Percentiles rank a stretch among this genome's conserved stretches.
Evolutionary conservation across 2,329 filamentous ascomycete species (phyloP).

Genomic region (Aspergillus glaucus): DNA sequence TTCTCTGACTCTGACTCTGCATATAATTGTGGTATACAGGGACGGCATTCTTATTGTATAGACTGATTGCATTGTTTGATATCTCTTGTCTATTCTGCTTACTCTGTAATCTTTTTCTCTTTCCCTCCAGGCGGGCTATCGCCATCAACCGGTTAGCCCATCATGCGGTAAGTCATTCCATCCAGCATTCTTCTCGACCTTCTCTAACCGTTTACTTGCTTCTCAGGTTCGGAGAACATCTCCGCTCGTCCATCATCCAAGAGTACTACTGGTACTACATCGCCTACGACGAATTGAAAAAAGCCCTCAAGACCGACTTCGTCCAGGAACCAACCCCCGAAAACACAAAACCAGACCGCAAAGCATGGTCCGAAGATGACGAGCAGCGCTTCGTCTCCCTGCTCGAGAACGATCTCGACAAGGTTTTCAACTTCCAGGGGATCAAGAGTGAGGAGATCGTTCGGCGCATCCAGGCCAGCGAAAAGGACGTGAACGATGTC

Average conservation of each 20-base stretch:
- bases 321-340: slow-evolving; percentile 45
- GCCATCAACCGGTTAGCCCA: slow-evolving; percentile 2
- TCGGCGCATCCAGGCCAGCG: slow-evolving; percentile 76
- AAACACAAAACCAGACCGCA: slow-evolving; percentile 46
- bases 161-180: slow-evolving; percentile 15
- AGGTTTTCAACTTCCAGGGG: slow-evolving; percentile 96
- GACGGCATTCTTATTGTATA: background rate
- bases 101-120: background rate
- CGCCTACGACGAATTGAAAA: slow-evolving; percentile 90
- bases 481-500: slow-evolving; percentile 84
- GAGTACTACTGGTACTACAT: slow-evolving; percentile 99
- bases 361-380: slow-evolving; percentile 82
- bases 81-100: background rate
- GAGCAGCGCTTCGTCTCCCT: slow-evolving; percentile 80
- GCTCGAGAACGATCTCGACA: slow-evolving; percentile 89
- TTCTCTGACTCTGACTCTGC: background rate
- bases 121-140: background rate
- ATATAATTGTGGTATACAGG: background rate
- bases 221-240: slow-evolving; percentile 82
- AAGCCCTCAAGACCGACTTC: slow-evolving; percentile 69
- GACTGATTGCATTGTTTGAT: background rate
- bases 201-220: slow-evolving; percentile 11
- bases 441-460: slow-evolving; percentile 96
- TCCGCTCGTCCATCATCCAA: slow-evolving; percentile 89
- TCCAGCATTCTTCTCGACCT: background rate